A percentile compares a stretch with the other conserved stretches of the same genome.
These are phyloP conservation scores for Allium cepa DNA, from an alignment of 106 monocot genomes.

Conservation along the genomic window DNA sequence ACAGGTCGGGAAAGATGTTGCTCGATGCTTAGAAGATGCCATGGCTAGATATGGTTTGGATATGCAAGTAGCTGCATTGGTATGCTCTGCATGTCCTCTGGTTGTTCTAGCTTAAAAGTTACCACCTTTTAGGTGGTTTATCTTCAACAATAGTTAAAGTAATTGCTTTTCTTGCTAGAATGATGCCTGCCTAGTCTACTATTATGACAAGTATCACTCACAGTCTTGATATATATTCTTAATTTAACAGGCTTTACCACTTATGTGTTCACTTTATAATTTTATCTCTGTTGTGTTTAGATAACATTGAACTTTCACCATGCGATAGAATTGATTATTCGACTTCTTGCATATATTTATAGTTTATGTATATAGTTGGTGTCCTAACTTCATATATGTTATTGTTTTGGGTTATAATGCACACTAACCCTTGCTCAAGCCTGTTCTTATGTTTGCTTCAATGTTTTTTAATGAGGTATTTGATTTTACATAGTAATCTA, in stretches of 20 bases:
- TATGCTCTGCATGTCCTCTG: constrained; percentile 22
- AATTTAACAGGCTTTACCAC: no score
- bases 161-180: neutral
- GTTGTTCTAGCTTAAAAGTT: neutral
- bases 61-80: constrained; percentile 76
- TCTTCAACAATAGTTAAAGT: neutral
- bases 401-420: neutral
- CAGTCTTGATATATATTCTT: no score
- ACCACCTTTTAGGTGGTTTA: neutral
- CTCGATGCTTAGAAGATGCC: constrained; percentile 61
- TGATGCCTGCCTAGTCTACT: no score
- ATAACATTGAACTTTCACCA: no score
- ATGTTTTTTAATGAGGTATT: neutral
- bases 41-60: constrained; percentile 49
- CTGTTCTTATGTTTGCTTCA: neutral
- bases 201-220: no score
- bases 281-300: no score
- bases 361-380: neutral
- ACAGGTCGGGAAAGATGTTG: constrained; percentile 74
- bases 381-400: neutral
- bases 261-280: no score
- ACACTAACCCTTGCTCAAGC: neutral
- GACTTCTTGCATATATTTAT: neutral
- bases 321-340: neutral
- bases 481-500: neutral